These are phyloP conservation scores for Filobasidium uniguttulatum DNA, from an alignment of 1,284 basidiomycete genomes.

Conservation along the genomic window DNA sequence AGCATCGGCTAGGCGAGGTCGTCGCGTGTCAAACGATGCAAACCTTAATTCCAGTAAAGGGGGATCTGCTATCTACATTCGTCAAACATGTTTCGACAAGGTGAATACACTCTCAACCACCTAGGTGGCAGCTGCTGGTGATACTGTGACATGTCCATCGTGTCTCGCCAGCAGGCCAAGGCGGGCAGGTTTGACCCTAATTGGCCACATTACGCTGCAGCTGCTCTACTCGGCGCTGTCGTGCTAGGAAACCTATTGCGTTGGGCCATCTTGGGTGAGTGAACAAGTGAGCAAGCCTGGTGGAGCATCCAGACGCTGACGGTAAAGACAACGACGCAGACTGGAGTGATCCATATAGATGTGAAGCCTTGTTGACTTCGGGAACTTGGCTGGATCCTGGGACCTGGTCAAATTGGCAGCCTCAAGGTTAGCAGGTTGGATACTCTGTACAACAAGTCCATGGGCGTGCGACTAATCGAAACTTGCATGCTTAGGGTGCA, in stretches of 20 bases:
- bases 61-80: too few species aligned
- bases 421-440: conserved; percentile 47
- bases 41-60: too few species aligned
- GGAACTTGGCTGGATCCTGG: conserved; percentile 64
- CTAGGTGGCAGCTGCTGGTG: too few species aligned
- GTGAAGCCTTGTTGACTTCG: conserved; percentile 51
- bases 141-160: conserved; percentile 12
- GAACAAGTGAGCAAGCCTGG: too few species aligned
- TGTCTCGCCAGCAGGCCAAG: conserved; percentile 12
- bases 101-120: too few species aligned
- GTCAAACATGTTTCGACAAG: too few species aligned
- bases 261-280: conserved; percentile 34
- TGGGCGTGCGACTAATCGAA: not conserved
- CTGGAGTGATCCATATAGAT: conserved; percentile 55
- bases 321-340: conserved; percentile 39
- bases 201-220: conserved; percentile 37
- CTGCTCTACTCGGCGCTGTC: conserved; percentile 30
- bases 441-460: not conserved
- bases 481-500: conserved; percentile 48
- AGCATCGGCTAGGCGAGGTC: too few species aligned
- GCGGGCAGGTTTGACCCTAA: conserved; percentile 29
- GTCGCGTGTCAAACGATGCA: too few species aligned
- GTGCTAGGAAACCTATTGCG: conserved; percentile 33
- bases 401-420: conserved; percentile 60
- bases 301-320: not conserved